Evolutionary conservation across 129 eudicot species (phyloP), one percentile per base, ranked within the genome.

Genomic region (Chrysanthemum seticuspe): DNA sequence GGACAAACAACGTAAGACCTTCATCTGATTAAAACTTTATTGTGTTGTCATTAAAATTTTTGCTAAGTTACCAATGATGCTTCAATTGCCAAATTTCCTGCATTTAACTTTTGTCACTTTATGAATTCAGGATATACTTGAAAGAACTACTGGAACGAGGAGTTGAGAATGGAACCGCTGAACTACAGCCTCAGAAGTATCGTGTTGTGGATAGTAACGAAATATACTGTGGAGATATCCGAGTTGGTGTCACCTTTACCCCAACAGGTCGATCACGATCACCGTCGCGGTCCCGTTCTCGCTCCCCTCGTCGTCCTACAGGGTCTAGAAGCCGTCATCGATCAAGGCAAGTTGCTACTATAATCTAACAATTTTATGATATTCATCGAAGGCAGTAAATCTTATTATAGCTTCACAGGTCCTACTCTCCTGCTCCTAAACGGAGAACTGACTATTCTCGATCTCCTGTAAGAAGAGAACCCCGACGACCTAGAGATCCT

Each of bases 1-100:
- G 95, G 97, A 66, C 82, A 83, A 80, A 61, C 95, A 77, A 85
- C 84, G 95, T 90, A 90, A 79, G 82, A 51, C 76, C 54, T 45
- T 29, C 16, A 25, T 50, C 5, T 13, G 23, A 44, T 14, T 12
- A 47, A 14, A 44, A 18, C 18, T 9, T 21, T 1, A 31, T 49
- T 50, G 2, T 10, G 3, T 69, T 60, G 18, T 57, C 36, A 48
- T 74, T 13, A 58, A 56, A 51, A 10, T 40, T 2, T 0, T 6
- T 40, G 47, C 7, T 2, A 40, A 7, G 47, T 7, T 40, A 40
- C 10, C 47, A 6, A 40, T 6, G 47, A 40, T 40, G 10, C 47
- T 40, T 40, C 2, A 40, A 40, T 40, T 40, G 47, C 47, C 47
- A 0, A 40, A 40, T 40, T 40, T 6, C 10, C 1, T 0, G 7